Percentiles rank a stretch among this genome's conserved stretches.
Evolutionary conservation across 192 early-diverging fungal species (phyloP).

Genomic region (Coemansia pectinata): DNA sequence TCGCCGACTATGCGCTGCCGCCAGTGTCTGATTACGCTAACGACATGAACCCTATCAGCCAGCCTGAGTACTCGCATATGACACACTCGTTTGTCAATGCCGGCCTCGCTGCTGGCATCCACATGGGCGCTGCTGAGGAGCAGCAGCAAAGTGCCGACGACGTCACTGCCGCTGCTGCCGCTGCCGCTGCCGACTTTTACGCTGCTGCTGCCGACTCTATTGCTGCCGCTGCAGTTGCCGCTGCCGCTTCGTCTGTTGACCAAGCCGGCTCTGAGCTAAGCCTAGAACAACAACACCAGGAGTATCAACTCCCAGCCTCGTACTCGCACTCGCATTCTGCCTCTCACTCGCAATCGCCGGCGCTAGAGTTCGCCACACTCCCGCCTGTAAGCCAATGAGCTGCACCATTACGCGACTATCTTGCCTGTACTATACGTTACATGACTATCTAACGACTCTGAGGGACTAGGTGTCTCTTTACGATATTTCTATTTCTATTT

Average conservation of each 20-base stretch:
- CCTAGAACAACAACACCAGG: neutral
- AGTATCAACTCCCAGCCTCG: neutral
- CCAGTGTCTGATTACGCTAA: constrained; percentile 8
- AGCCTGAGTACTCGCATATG: constrained; percentile 14
- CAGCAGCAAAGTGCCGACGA: neutral
- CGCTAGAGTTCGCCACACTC: neutral
- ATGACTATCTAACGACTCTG: neutral
- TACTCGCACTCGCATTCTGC: neutral
- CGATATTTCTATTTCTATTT: neutral
- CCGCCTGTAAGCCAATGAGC: neutral
- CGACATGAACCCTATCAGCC: constrained; percentile 3
- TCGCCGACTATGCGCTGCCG: constrained; percentile 19
- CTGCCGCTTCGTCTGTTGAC: neutral
- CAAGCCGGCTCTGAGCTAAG: neutral
- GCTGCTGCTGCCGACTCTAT: neutral
- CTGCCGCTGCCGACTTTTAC: constrained; percentile 10
- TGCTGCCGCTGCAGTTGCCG: neutral
- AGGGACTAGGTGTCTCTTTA: neutral
- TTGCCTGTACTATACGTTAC: neutral
- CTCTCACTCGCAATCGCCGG: neutral
- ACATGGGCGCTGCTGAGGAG: neutral
- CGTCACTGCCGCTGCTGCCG: constrained; percentile 19
- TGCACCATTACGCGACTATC: neutral
- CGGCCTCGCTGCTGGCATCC: neutral
- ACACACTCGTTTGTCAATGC: constrained; percentile 30